Conservation (phyloP, 2,329 filamentous ascomycete genomes). For the Epichloe brachyelytri region DNA sequence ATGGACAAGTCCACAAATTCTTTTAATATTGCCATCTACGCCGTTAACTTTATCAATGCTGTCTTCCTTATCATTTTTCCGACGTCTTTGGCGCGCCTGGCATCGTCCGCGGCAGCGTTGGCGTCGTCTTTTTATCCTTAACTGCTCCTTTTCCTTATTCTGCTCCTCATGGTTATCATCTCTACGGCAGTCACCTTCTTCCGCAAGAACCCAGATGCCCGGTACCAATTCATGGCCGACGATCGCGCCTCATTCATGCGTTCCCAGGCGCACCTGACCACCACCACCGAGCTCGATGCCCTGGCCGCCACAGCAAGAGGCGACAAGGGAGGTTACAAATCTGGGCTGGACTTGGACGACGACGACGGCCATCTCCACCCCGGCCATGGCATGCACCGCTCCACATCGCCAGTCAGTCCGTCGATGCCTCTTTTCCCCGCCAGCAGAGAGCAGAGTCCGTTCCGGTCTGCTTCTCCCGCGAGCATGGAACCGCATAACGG, state of each 20-base stretch:
- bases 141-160: constrained; percentile 71
- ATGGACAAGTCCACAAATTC: constrained; percentile 98
- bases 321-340: constrained; percentile 34
- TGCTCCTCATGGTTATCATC: constrained; percentile 62
- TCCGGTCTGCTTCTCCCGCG: constrained; percentile 22
- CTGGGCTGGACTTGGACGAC: constrained; percentile 26
- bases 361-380: constrained; percentile 28
- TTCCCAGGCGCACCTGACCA: constrained; percentile 65
- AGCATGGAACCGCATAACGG: constrained; percentile 10
- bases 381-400: constrained; percentile 13
- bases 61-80: constrained; percentile 78
- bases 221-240: constrained; percentile 90
- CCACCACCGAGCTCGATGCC: constrained; percentile 76
- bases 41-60: constrained; percentile 77
- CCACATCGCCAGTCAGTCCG: constrained; percentile 25
- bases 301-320: constrained; percentile 81
- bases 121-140: constrained; percentile 81
- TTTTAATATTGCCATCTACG: constrained; percentile 86
- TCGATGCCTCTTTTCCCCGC: constrained; percentile 32
- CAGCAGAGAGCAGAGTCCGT: constrained; percentile 23
- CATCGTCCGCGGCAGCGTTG: constrained; percentile 74
- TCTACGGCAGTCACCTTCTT: constrained; percentile 55
- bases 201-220: constrained; percentile 83
- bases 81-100: constrained; percentile 71
- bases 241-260: constrained; percentile 96